Evolutionary conservation across 805 yeast genomes (phyloP).

Genomic region (Zygotorulaspora chibaensis): DNA sequence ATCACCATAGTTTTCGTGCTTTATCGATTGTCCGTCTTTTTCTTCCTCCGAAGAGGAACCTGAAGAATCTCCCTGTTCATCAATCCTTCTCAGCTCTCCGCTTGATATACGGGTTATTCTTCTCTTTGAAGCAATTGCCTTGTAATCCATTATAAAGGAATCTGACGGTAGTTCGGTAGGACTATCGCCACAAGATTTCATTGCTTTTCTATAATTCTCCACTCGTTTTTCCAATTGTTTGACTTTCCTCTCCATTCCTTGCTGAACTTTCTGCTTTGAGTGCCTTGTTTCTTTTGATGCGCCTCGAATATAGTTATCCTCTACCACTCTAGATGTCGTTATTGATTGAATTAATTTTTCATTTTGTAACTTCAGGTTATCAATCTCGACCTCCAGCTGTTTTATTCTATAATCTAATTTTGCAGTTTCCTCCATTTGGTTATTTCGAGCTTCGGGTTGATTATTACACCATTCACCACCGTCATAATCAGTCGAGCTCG

Average conservation of each 20-base stretch:
- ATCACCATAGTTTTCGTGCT: constrained; percentile 2
- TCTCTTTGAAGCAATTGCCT: constrained; percentile 5
- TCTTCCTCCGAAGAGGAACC: constrained; percentile 23
- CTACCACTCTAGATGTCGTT: constrained; percentile 24
- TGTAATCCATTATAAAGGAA: neutral
- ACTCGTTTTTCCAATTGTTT: constrained; percentile 30
- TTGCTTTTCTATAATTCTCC: constrained; percentile 26
- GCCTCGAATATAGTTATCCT: constrained; percentile 25
- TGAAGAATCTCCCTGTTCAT: constrained; percentile 24
- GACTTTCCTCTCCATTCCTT: constrained; percentile 27
- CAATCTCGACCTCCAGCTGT: constrained; percentile 32
- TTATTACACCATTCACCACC: constrained; percentile 16
- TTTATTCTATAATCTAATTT: constrained; percentile 31
- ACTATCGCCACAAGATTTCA: constrained; percentile 20
- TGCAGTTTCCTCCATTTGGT: constrained; percentile 15
- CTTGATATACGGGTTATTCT: constrained; percentile 28
- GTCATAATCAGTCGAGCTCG: constrained; percentile 31
- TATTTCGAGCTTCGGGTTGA: constrained; percentile 10
- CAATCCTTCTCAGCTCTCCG: constrained; percentile 24
- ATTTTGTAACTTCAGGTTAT: constrained; percentile 33
- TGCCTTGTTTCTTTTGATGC: constrained; percentile 13
- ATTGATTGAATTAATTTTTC: constrained; percentile 32
- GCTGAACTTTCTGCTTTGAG: constrained; percentile 13
- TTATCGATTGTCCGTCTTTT: constrained; percentile 9
- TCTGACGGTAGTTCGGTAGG: constrained; percentile 4